Percentiles rank a stretch among this genome's conserved stretches.
These are phyloP conservation scores for Ploettnerulaceae sp. DNA, from an alignment of 2,329 filamentous ascomycete species.

Conservation along the genomic window DNA sequence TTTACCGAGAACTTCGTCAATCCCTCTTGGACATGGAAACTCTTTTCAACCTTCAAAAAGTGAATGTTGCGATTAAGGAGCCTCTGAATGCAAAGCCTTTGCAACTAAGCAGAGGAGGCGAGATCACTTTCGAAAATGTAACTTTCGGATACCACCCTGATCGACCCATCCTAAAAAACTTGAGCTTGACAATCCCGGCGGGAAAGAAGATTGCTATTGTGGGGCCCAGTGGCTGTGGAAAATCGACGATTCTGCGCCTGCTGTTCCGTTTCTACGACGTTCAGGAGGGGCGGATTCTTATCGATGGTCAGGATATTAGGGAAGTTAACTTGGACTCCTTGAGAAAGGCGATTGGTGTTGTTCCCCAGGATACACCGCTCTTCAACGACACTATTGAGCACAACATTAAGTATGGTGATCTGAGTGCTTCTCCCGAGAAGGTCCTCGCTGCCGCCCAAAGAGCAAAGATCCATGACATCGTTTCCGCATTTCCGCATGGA, in stretches of 20 bases:
- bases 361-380: slow-evolving; percentile 92
- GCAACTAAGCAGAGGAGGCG: slow-evolving; percentile 68
- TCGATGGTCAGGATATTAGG: slow-evolving; percentile 90
- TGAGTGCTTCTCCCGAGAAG: slow-evolving; percentile 67
- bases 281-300: slow-evolving; percentile 75
- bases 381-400: slow-evolving; percentile 97
- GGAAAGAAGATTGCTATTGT: slow-evolving; percentile 96
- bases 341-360: slow-evolving; percentile 82
- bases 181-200: slow-evolving; percentile 84
- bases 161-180: slow-evolving; percentile 78
- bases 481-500: slow-evolving; percentile 75
- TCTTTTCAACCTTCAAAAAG: slow-evolving; percentile 93
- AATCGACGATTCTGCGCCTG: slow-evolving; percentile 85
- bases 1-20: slow-evolving; percentile 92
- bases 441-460: slow-evolving; percentile 74
- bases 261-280: slow-evolving; percentile 95
- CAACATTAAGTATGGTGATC: slow-evolving; percentile 88
- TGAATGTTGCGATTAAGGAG: slow-evolving; percentile 84
- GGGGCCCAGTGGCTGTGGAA: slow-evolving; percentile 91
- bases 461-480: slow-evolving; percentile 80
- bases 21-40: slow-evolving; percentile 98
- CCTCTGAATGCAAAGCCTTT: slow-evolving; percentile 68
- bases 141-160: slow-evolving; percentile 88
- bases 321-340: slow-evolving; percentile 78
- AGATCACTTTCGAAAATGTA: slow-evolving; percentile 93